Evolutionary conservation across 495 filamentous ascomycete species (phyloP).

Genomic region (Aspergillus sparsus): DNA sequence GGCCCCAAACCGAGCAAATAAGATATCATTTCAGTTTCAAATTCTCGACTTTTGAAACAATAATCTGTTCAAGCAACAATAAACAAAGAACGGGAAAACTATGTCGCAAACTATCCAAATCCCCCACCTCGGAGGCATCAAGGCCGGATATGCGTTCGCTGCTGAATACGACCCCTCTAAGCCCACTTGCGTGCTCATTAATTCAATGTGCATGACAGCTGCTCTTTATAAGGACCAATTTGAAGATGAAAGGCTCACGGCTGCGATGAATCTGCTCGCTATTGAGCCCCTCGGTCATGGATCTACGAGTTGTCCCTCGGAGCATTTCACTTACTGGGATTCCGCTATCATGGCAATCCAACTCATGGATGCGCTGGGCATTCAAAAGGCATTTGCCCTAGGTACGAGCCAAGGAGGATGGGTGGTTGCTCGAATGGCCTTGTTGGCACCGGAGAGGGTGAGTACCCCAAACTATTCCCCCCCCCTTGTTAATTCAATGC

Average conservation of each 20-base stretch:
- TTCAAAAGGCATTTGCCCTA: conserved; percentile 60
- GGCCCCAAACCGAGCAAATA: too few relatives aligned
- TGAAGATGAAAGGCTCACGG: conserved; percentile 43
- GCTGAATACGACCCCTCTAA: conserved; percentile 50
- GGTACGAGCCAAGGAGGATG: conserved; percentile 68
- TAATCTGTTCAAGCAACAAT: not conserved
- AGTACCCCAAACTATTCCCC: not conserved
- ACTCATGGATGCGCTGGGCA: conserved; percentile 53
- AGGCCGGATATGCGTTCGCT: conserved; percentile 54
- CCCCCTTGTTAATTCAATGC: too few relatives aligned
- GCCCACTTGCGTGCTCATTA: conserved; percentile 60
- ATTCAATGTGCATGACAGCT: conserved; percentile 57
- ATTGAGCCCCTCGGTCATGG: conserved; percentile 61
- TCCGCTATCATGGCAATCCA: conserved; percentile 51
- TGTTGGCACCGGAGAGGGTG: conserved; percentile 60
- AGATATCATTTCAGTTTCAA: too few relatives aligned
- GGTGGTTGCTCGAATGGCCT: conserved; percentile 62
- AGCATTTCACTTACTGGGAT: conserved; percentile 60
- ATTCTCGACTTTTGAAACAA: too few relatives aligned
- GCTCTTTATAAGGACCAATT: conserved; percentile 56
- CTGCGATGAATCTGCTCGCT: conserved; percentile 51
- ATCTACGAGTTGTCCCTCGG: conserved; percentile 38
- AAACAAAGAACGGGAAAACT: conserved; percentile 1
- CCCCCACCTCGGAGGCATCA: conserved; percentile 56
- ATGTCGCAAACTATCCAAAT: conserved; percentile 45